phyloP scores from a whole-genome alignment of 1,139 yeast genomes.

The Pichia sp. region DNA sequence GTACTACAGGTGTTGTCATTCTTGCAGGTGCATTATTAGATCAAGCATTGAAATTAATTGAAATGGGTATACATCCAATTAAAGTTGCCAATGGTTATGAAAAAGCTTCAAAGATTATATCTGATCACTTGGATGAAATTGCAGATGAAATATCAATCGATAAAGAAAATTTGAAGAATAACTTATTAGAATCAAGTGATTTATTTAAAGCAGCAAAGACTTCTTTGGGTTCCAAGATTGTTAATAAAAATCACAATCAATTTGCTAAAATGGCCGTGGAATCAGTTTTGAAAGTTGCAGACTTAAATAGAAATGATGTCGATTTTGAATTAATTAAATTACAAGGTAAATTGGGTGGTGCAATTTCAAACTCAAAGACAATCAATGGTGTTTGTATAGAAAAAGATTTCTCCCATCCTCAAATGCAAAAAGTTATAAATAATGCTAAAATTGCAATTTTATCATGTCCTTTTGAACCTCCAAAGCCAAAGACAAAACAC shows the following conservation, averaged over 20 bases:
- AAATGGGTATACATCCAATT: constrained; percentile 95
- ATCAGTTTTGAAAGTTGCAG: constrained; percentile 89
- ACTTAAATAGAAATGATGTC: constrained; percentile 85
- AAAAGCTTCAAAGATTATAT: constrained; percentile 91
- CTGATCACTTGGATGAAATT: constrained; percentile 62
- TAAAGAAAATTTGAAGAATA: constrained; percentile 37
- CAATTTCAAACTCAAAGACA: constrained; percentile 75
- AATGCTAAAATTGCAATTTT: constrained; percentile 89
- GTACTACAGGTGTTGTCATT: constrained; percentile 98
- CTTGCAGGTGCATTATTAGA: constrained; percentile 91
- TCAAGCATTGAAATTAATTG: constrained; percentile 90
- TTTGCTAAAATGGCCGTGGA: constrained; percentile 98
- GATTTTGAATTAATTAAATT: constrained; percentile 94
- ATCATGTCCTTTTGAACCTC: constrained; percentile 99
- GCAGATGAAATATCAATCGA: constrained; percentile 52
- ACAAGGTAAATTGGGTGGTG: constrained; percentile 94
- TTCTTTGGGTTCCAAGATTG: constrained; percentile 91
- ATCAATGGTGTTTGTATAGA: constrained; percentile 90
- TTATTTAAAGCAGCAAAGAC: constrained; percentile 90
- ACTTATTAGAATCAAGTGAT: constrained; percentile 43
- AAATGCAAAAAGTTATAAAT: constrained; percentile 79
- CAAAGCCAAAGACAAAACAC: constrained; percentile 98
- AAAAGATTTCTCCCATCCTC: constrained; percentile 97
- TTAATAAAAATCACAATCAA: constrained; percentile 85
- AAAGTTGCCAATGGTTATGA: constrained; percentile 96